Evolutionary conservation across 2,329 filamentous ascomycete species (phyloP), one percentile per base, ranked within the genome.

Genomic region (Cladophialophora chaetospira): DNA sequence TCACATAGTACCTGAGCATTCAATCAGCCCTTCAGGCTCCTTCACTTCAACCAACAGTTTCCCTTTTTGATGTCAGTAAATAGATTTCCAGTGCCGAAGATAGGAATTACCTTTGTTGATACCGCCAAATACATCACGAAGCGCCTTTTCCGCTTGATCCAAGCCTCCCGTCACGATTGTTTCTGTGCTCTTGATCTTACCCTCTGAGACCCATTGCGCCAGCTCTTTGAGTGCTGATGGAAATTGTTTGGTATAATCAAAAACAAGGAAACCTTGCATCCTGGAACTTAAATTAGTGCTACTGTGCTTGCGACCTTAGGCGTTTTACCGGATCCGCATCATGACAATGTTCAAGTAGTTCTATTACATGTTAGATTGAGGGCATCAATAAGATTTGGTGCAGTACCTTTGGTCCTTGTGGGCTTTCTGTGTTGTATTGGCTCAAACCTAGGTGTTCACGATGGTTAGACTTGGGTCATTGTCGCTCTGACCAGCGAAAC

Each of bases 251-350:
- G 70, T 72, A 66, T 80, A 89, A 69, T 91, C 88, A 53, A 88
- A 82, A 45, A 90, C 81, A 60, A 91, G 86, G 72, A 92, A 91
- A 0, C 87, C 87, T 73, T 87, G 79, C 77, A 89, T 83, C 51
- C 74, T 79, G 9, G n/a, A n/a, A n/a, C n/a, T n/a, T n/a, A n/a
- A n/a, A n/a, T n/a, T n/a, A n/a, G n/a, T n/a, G n/a, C n/a, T n/a
- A n/a, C n/a, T 67, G 68, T 17, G 70, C 17, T 44, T 71, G 67
- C 17, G 70, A 70, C 13, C 43, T n/a, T 17, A 40, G 9, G 43
- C 29, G 36, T 66, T 70, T 70, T 66, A 77, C 71, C 72, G 68
- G 38, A 85, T 80, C 57, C 82, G 73, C 77, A 82, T 82, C 4
- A 73, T 69, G 40, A 82, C 73, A 51, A 82, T 74, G 71, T 78